phyloP scores from a whole-genome alignment of 2,329 filamentous ascomycete genomes.

The Phialocephala sp. region DNA sequence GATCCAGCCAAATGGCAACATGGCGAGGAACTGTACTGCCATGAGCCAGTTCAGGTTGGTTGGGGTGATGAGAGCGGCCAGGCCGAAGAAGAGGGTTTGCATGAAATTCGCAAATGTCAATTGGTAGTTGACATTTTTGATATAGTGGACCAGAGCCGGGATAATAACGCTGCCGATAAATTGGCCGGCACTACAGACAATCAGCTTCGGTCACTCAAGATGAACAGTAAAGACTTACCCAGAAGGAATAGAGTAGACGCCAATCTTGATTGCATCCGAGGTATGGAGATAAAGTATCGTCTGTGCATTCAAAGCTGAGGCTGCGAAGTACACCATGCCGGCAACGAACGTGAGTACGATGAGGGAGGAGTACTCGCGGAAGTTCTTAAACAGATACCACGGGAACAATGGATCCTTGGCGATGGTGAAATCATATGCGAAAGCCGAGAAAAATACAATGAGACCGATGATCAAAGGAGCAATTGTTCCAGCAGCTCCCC shows the following conservation, averaged over 20 bases:
- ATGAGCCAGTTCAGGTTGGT: slow-evolving; percentile 28
- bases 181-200: slow-evolving; percentile 19
- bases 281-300: slow-evolving; percentile 29
- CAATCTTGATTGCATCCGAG: slow-evolving; percentile 25
- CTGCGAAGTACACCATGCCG: slow-evolving; percentile 50
- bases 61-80: slow-evolving; percentile 27
- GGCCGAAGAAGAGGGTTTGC: slow-evolving; percentile 37
- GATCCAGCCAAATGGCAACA: slow-evolving; percentile 43
- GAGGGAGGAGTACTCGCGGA: slow-evolving; percentile 48
- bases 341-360: slow-evolving; percentile 48
- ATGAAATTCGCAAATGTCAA: slow-evolving; percentile 42
- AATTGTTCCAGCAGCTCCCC: slow-evolving; percentile 47
- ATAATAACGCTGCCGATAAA: slow-evolving; percentile 28
- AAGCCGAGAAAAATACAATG: slow-evolving; percentile 26
- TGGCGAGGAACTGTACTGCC: slow-evolving; percentile 43
- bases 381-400: slow-evolving; percentile 48
- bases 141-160: slow-evolving; percentile 37
- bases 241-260: slow-evolving; percentile 24
- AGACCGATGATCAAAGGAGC: slow-evolving; percentile 33
- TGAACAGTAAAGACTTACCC: slow-evolving; percentile 11
- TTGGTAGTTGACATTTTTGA: slow-evolving; percentile 47
- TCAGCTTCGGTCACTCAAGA: background rate
- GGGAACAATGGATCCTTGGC: slow-evolving; percentile 50
- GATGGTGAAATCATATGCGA: slow-evolving; percentile 41
- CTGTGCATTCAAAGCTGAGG: slow-evolving; percentile 31